Evolutionary conservation across 345 rosid species (phyloP), one percentile per base, ranked within the genome.

Genomic region (Citrus sp.): DNA sequence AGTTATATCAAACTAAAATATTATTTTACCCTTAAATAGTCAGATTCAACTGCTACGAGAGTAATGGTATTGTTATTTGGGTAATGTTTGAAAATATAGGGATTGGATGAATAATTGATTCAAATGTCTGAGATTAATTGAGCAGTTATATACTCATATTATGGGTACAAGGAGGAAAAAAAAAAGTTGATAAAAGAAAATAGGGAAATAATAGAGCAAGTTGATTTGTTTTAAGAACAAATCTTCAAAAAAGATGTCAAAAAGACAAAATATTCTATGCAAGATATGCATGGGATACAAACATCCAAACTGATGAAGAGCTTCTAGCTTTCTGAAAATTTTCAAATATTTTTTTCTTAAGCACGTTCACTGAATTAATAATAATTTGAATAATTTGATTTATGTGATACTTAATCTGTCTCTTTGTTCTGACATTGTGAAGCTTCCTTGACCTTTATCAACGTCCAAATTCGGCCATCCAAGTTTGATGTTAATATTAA

Each of bases 381-480:
- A 9, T 21, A 28, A n/a, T 35, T 35, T 35, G 37, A 35, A 35
- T 6, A 6, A 35, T 35, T 35, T 35, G 37, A 35, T 35, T 35
- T 58, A 54, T 3, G 60, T 80, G 37, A 73, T 37, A 66, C 78
- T 78, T 32, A 22, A 51, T 37, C 78, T 67, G 77, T 56, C 81
- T 81, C 34, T n/a, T 65, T 81, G 71, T 77, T 80, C 66, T 62
- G 72, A 58, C 78, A 56, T 76, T 51, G 67, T 68, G 84, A 75
- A 82, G 74, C 81, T 77, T 83, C 80, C 81, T 59, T 78, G 83
- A 64, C 77, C 70, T 78, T 75, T 74, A 71, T 70, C 49, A 73
- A 54, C 77, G 85, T 79, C 82, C 38, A 73, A 60, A 65, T 80
- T 61, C 85, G 76, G 77, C 68, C 85, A 84, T 74, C 84, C 74